A percentile compares a stretch with the other conserved stretches of the same genome.
Evolutionary conservation across 2,329 filamentous ascomycete genomes (phyloP).

Genomic region (Aspergillus phoenicis): DNA sequence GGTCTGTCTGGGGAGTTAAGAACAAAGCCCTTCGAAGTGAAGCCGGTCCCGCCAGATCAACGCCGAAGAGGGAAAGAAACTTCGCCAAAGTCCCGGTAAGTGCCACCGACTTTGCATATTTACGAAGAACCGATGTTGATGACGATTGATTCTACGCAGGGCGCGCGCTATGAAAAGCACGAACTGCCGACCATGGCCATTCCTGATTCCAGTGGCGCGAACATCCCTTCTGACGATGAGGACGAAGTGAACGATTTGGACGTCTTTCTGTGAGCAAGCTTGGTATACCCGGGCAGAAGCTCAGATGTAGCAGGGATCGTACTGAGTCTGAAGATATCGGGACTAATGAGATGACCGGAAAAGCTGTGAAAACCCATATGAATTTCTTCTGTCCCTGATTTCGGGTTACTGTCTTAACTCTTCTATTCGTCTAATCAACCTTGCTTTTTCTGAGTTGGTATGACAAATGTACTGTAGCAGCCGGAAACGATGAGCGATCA

Average conservation of each 20-base stretch:
- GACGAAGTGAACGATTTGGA: constrained; percentile 24
- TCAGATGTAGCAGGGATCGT: background rate
- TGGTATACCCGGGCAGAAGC: background rate
- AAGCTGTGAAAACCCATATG: too few species aligned
- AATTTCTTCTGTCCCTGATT: too few species aligned
- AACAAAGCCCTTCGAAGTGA: background rate
- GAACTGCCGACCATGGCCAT: constrained; percentile 22
- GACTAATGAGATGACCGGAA: too few species aligned
- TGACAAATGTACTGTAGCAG: too few species aligned
- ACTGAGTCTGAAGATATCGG: background rate
- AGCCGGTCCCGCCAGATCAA: background rate
- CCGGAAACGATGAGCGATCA: too few species aligned
- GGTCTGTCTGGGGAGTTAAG: constrained; percentile 20
- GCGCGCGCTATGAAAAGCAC: constrained; percentile 22
- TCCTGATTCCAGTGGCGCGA: constrained; percentile 20
- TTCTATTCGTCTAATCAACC: too few species aligned
- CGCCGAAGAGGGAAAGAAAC: constrained; percentile 14
- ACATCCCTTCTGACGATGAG: constrained; percentile 27
- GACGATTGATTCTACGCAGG: constrained; percentile 21
- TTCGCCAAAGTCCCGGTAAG: constrained; percentile 30
- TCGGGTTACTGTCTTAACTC: too few species aligned
- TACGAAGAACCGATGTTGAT: background rate
- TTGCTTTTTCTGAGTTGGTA: too few species aligned
- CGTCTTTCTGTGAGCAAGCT: constrained; percentile 21
- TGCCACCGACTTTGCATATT: background rate